Evolutionary conservation across 768 basidiomycete species (phyloP).

Genomic region (Leccinellum rugosiceps): DNA sequence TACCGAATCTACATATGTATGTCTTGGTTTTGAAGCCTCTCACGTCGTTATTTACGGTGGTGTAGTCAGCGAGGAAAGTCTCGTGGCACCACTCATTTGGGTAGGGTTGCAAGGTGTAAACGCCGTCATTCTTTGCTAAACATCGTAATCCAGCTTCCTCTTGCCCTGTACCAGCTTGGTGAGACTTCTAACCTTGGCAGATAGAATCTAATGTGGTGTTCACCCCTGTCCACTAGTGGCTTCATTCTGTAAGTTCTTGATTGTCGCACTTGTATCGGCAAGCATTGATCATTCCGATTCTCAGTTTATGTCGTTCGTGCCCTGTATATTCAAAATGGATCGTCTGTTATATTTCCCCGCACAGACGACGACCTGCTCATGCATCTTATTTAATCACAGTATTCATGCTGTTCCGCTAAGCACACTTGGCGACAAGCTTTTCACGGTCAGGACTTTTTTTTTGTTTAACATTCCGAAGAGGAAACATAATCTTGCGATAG

Average conservation of each 20-base stretch:
- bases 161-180: conserved; percentile 1
- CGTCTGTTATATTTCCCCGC: background rate
- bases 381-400: background rate
- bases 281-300: background rate
- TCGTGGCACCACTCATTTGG: conserved; percentile 2
- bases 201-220: background rate
- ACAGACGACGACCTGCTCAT: background rate
- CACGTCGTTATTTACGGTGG: background rate
- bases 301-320: background rate
- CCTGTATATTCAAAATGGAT: background rate
- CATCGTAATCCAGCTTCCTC: background rate
- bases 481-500: background rate
- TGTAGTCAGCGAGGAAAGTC: conserved; percentile 1
- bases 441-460: background rate
- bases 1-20: conserved; percentile 6
- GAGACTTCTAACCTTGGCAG: background rate
- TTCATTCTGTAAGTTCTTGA: background rate
- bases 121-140: background rate
- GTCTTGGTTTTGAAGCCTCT: background rate
- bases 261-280: background rate
- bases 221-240: background rate
- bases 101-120: background rate
- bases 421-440: background rate
- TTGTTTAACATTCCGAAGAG: background rate
- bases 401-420: background rate